Evolutionary conservation across 2,329 filamentous ascomycete species (phyloP), one percentile per base, ranked within the genome.

Genomic region (Fusarium algeriense): DNA sequence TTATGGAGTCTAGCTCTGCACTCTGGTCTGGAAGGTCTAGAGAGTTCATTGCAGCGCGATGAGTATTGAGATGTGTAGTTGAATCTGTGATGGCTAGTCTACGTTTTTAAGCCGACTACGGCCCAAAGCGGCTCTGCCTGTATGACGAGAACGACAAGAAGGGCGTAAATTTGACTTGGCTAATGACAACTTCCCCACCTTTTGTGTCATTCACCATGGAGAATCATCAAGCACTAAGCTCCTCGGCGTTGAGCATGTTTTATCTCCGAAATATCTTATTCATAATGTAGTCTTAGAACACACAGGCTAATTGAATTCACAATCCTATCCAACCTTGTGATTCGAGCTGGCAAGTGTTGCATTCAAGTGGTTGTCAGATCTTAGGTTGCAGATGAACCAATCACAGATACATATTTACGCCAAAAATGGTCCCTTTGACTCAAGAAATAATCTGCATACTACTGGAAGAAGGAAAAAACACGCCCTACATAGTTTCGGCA

Each of bases 151-250:
- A 37, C 20, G 44, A 35, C 60, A 19, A 6, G 5, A 60, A 66
- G 44, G 63, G 40, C 61, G 50, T 5, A 28, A 23, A 26, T 35
- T 7, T 37, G 23, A 14, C 17, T 2, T 6, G 37, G 30, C 14
- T 19, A 5, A 35, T 20, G 17, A 53, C 28, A 11, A 19, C 11
- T 67, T 60, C 62, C 64, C 54, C 64, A 17, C 45, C 26, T 60
- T 45, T 66, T 14, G 23, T 45, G 55, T 43, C 30, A 37, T 60
- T 23, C 17, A 26, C 30, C 34, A 30, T 19, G 2, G 11, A 20
- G 14, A 44, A 34, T 15, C 30, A 28, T 34, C 20, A 34, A 15
- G n/a, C 17, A 13, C 32, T 38, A 23, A n/a, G 35, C 9, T 19
- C 10, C n/a, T 1, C 9, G 35, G 19, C 5, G 8, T 15, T 20